A percentile compares a stretch with the other conserved stretches of the same genome.
phyloP scores from a whole-genome alignment of 192 early-diverging fungal genomes.

The Dispira simplex region DNA sequence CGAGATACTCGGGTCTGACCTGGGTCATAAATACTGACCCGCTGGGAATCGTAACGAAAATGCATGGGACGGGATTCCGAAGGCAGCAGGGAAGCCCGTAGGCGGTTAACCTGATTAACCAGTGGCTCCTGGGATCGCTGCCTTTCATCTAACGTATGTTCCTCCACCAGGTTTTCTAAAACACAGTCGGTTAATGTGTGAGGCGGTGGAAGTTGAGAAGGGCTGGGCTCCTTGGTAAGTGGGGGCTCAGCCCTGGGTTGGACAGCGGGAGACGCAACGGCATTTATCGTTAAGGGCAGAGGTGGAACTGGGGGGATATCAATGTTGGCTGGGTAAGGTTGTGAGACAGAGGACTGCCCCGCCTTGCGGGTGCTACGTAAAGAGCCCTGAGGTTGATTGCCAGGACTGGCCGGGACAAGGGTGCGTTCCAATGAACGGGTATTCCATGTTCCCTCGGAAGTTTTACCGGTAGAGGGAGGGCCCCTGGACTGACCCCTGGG shows the following conservation, averaged over 20 bases:
- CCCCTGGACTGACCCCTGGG: too few relatives aligned
- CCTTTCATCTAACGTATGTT: too few relatives aligned
- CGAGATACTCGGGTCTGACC: background rate
- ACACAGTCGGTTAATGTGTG: too few relatives aligned
- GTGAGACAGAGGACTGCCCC: background rate
- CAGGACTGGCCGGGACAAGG: too few relatives aligned
- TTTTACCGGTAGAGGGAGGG: too few relatives aligned
- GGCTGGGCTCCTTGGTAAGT: background rate
- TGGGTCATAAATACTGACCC: background rate
- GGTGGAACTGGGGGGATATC: conserved; percentile 16
- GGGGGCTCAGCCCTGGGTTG: background rate
- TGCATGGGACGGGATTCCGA: too few relatives aligned
- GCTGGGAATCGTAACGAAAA: background rate
- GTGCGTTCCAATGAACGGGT: too few relatives aligned
- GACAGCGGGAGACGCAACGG: background rate
- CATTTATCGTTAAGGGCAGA: conserved; percentile 26
- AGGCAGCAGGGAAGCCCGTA: too few relatives aligned
- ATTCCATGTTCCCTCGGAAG: too few relatives aligned
- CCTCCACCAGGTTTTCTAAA: too few relatives aligned
- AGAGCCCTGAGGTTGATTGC: background rate
- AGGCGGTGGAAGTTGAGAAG: background rate
- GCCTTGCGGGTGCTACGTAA: background rate
- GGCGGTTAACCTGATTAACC: too few relatives aligned
- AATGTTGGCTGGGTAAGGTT: background rate
- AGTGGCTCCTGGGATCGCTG: too few relatives aligned